These are phyloP conservation scores for Urochloa ruziziensis DNA, from an alignment of 176 grass and related monocot genomes.

Conservation along the genomic window DNA sequence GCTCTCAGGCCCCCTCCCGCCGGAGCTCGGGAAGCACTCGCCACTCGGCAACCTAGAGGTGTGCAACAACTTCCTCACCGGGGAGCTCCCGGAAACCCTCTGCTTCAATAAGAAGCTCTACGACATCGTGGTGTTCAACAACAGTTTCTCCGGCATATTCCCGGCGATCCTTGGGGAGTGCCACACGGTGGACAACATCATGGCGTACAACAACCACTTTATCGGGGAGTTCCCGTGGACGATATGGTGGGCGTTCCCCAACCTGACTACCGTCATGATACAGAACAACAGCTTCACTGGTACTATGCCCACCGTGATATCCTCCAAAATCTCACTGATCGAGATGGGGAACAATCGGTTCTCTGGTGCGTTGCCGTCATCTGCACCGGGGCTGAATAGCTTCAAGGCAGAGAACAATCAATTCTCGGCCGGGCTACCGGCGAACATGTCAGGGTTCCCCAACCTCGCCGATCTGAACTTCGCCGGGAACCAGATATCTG, in stretches of 20 bases:
- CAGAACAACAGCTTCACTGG: slow-evolving; percentile 47
- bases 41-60: slow-evolving; percentile 11
- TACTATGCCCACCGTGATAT: slow-evolving; percentile 29
- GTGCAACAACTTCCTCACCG: slow-evolving; percentile 34
- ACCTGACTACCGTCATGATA: slow-evolving; percentile 24
- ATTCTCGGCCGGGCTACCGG: slow-evolving; percentile 17
- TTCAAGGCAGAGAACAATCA: slow-evolving; percentile 40
- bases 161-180: slow-evolving; percentile 24
- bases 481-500: slow-evolving; percentile 36
- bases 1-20: slow-evolving; percentile 27
- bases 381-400: background rate
- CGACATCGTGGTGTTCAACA: slow-evolving; percentile 39
- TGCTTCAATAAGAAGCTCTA: slow-evolving; percentile 27
- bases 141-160: slow-evolving; percentile 31
- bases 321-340: slow-evolving; percentile 15
- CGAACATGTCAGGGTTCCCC: background rate
- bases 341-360: slow-evolving; percentile 55
- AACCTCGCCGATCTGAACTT: slow-evolving; percentile 18
- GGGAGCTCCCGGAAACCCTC: slow-evolving; percentile 39
- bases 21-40: slow-evolving; percentile 50
- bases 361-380: slow-evolving; percentile 25
- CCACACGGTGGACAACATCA: background rate
- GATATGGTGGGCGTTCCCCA: background rate
- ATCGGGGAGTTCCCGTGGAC: slow-evolving; percentile 30
- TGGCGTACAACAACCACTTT: slow-evolving; percentile 41